Conservation (phyloP, 2,329 filamentous ascomycete genomes). For the Colletotrichum tabaci region DNA sequence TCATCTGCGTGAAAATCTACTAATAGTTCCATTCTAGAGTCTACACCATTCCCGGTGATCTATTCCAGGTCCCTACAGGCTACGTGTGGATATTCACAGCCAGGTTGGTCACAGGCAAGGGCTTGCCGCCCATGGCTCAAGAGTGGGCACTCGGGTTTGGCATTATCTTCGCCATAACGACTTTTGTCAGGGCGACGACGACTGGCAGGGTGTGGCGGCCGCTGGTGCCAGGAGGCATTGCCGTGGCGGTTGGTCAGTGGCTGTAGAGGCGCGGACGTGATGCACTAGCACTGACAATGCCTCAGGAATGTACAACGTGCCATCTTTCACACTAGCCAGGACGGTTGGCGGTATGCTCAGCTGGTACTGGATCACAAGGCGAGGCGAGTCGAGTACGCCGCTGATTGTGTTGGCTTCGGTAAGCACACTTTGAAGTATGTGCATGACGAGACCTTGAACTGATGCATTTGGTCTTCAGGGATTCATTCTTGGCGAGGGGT, state of each 20-base stretch:
- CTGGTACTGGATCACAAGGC: constrained; percentile 81
- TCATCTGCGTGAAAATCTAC: not conserved
- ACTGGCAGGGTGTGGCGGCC: constrained; percentile 76
- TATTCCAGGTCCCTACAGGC: constrained; percentile 94
- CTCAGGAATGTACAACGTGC: constrained; percentile 94
- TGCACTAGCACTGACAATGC: not conserved
- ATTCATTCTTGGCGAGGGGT: constrained; percentile 91
- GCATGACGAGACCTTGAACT: not conserved
- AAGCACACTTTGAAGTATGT: constrained; percentile 47
- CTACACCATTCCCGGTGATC: constrained; percentile 87
- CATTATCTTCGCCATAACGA: constrained; percentile 79
- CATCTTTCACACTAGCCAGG: constrained; percentile 92
- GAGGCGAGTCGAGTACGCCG: constrained; percentile 73
- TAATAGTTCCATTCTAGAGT: constrained; percentile 64
- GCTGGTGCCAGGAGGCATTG: constrained; percentile 91
- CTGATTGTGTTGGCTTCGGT: constrained; percentile 89
- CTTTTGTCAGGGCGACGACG: constrained; percentile 76
- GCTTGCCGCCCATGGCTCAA: constrained; percentile 85
- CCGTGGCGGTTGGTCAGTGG: constrained; percentile 85
- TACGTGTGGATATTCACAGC: constrained; percentile 99
- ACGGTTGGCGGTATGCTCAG: constrained; percentile 82
- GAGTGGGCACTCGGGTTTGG: constrained; percentile 86
- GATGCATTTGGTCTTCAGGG: constrained; percentile 63
- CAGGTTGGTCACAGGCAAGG: constrained; percentile 90
- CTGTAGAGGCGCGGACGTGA: not conserved